Conservation (phyloP, 2,329 filamentous ascomycete genomes). For the Nakataea oryzae region DNA sequence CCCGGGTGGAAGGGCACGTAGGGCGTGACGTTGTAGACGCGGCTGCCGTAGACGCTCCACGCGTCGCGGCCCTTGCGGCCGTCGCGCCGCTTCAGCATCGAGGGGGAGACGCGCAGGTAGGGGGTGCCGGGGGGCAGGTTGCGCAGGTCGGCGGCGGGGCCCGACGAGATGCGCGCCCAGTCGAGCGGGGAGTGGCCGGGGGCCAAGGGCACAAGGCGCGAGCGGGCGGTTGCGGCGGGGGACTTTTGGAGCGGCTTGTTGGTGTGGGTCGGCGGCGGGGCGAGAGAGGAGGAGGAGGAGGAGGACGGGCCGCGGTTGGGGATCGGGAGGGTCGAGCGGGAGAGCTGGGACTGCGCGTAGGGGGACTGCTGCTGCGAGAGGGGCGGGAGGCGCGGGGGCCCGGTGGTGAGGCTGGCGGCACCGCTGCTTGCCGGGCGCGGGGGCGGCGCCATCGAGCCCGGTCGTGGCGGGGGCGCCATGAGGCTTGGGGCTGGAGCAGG, state of each 20-base stretch:
- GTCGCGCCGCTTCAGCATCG: slow-evolving; percentile 66
- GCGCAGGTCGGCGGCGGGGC: slow-evolving; percentile 57
- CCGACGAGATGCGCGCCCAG: slow-evolving; percentile 69
- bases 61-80: slow-evolving; percentile 78
- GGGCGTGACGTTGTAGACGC: slow-evolving; percentile 88
- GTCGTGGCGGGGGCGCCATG: slow-evolving; percentile 19
- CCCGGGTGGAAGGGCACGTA: slow-evolving; percentile 89
- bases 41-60: slow-evolving; percentile 82
- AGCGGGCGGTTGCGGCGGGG: slow-evolving; percentile 11
- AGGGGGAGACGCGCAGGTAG: slow-evolving; percentile 69
- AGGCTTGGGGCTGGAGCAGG: slow-evolving; percentile 1
- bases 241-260: slow-evolving; percentile 21
- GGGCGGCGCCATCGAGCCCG: slow-evolving; percentile 10
- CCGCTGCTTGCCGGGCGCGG: slow-evolving; percentile 8
- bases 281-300: slow-evolving; percentile 29
- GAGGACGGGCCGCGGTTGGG: slow-evolving; percentile 27
- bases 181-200: slow-evolving; percentile 92
- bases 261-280: slow-evolving; percentile 44
- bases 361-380: slow-evolving; percentile 14
- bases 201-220: slow-evolving; percentile 66
- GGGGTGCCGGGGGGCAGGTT: slow-evolving; percentile 40
- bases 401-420: slow-evolving; percentile 5
- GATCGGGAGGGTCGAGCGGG: slow-evolving; percentile 16
- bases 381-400: slow-evolving; percentile 11
- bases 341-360: slow-evolving; percentile 12